Evolutionary conservation across 768 basidiomycete genomes (phyloP), one percentile per base, ranked within the genome.

Genomic region (Boletellus emodensis): DNA sequence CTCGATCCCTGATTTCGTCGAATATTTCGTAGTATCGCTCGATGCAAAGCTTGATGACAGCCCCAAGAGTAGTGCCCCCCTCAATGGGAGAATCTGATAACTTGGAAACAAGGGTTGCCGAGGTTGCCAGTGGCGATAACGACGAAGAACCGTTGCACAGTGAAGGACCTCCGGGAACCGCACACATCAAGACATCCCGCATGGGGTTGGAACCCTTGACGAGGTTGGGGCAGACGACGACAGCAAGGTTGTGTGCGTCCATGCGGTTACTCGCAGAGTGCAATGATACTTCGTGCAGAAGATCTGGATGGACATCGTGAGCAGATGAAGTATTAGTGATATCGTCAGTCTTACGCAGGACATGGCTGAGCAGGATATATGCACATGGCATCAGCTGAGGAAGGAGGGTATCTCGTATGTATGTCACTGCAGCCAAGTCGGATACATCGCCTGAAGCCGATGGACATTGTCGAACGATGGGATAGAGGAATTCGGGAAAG

Each of bases 21-120:
- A 93, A 93, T 28, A 92, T 72, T 63, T 93, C 90, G 64, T 85
- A 91, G 64, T 92, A 93, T 38, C 81, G 80, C 59, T 86, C 78
- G 44, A 92, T 90, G 65, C 87, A 92, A 38, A 89, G 69, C 61
- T 83, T 83, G 65, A 91, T 73, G 37, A 92, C 71, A 53, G 75
- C 72, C 3, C 88, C 89, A 0, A 93, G 72, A 1, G 88, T 90
- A 9, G 81, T 82, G 55, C 71, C 72, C 32, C 77, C 78, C 58
- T 81, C 77, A 4, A 55, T 53, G 26, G 57, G 58, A 2, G 71
- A 57, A 40, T 63, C 61, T n/a, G 64, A 48, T 41, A 60, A 62
- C n/a, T 53, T 51, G 28, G 63, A 60, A 49, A 46, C 33, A 10
- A 58, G 56, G 15, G 60, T 53, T n/a, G 45, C 30, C 37, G 51